Base-by-base conservation (phyloP, 805 yeast genomes). In the Lachancea quebecensis region DNA sequence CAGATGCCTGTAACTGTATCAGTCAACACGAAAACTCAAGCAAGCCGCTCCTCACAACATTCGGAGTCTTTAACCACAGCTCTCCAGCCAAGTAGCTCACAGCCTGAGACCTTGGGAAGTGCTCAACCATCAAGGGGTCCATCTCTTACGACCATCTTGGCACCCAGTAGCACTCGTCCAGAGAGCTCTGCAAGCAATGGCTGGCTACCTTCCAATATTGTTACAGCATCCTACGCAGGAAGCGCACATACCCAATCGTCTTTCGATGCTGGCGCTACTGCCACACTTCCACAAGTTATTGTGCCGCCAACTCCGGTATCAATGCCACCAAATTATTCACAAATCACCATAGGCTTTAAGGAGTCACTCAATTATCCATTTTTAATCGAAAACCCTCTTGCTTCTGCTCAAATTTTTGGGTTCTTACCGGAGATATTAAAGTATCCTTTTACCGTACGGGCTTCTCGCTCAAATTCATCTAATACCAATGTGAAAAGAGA, bases 291-390 rank as follows among this genome's bases (percentile, higher is more conserved):
- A 16, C 64, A 67, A 12, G 55, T 60, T 4, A 58, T 65, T 10
- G 51, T 71, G 10, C 68, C 66, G 50, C 38, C 61, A 46, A 47
- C 70, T 59, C 42, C 67, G 55, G 42, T 75, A 39, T 79, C 47
- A 28, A 43, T 44, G 11, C 51, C 56, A 2, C 42, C 49, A 10
- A 45, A 48, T 32, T 54, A 55, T 28, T 35, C 45, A 10, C 42
- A 48, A 15, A 51, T 58, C 9, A 54, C 58, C 0, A 41, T 58
- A 30, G 62, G 62, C 2, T 89, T 90, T 71, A 78, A 79, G 55
- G 66, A 78, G 46, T 75, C 81, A 3, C 77, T 88, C 64, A 88
- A 87, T 64, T 90, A 88, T 63, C 86, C 86, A 56, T 88, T 87
- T 53, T 85, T 90, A 52, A 91, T 76, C 53, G 85, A 70, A 54